These are phyloP conservation scores for Yamadazyma oceani DNA, from an alignment of 1,139 yeast genomes.

Conservation along the genomic window DNA sequence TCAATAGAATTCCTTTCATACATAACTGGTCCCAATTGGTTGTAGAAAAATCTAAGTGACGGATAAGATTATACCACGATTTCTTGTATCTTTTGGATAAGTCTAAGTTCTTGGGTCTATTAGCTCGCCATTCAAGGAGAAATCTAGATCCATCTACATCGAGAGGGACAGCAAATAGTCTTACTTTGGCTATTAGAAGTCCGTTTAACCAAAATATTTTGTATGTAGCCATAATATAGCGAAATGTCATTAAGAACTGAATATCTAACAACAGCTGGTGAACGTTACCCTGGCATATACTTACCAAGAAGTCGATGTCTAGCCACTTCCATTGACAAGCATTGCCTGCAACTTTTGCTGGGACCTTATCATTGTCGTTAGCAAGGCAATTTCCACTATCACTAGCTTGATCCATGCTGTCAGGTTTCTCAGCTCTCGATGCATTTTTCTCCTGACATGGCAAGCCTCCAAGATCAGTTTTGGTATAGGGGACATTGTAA, in stretches of 20 bases:
- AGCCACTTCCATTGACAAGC: conserved; percentile 52
- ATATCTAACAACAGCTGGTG: conserved; percentile 32
- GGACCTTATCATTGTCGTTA: too few species aligned
- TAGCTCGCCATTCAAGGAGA: conserved; percentile 32
- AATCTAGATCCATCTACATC: conserved; percentile 41
- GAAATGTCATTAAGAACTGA: conserved; percentile 37
- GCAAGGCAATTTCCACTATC: too few species aligned
- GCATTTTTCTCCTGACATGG: conserved; percentile 3
- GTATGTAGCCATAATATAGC: conserved; percentile 48
- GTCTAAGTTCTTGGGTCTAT: conserved; percentile 16
- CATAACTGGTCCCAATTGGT: conserved; percentile 13
- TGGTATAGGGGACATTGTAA: conserved; percentile 35
- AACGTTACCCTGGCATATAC: conserved; percentile 13
- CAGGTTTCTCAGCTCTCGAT: too few species aligned
- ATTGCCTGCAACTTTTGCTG: conserved; percentile 23
- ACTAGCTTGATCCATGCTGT: too few species aligned
- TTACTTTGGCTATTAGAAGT: conserved; percentile 28
- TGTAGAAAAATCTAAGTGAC: conserved; percentile 33
- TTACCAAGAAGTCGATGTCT: conserved; percentile 31
- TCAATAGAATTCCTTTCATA: conserved; percentile 9
- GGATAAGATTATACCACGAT: conserved; percentile 29
- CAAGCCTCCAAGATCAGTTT: conserved; percentile 28
- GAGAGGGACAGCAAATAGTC: conserved; percentile 51
- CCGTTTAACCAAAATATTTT: conserved; percentile 17
- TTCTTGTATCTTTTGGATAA: conserved; percentile 28